phyloP scores from a whole-genome alignment of 1,139 yeast genomes.

The Protomyces inouyei region DNA sequence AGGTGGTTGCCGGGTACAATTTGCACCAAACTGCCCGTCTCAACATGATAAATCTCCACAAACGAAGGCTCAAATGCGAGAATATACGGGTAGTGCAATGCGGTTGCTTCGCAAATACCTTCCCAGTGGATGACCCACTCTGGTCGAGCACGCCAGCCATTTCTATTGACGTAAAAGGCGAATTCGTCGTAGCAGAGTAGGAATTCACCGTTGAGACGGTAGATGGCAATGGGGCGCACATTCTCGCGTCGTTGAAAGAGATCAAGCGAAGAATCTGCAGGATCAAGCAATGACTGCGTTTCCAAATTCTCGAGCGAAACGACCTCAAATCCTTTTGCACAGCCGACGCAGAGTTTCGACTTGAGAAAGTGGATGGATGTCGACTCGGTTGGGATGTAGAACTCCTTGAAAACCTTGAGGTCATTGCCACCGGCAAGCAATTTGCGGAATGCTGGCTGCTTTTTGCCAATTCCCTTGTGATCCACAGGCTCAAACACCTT shows the following conservation, averaged over 20 bases:
- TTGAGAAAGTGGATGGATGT: slow-evolving; percentile 86
- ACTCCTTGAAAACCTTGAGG: slow-evolving; percentile 71
- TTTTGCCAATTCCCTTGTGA: slow-evolving; percentile 42
- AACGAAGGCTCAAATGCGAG: slow-evolving; percentile 85
- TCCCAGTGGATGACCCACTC: slow-evolving; percentile 97
- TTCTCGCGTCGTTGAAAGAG: slow-evolving; percentile 86
- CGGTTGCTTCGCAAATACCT: slow-evolving; percentile 87
- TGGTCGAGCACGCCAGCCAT: slow-evolving; percentile 94
- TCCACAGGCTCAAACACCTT: slow-evolving; percentile 82
- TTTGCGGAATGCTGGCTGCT: slow-evolving; percentile 50
- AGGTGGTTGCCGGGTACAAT: slow-evolving; percentile 95
- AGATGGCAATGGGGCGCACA: slow-evolving; percentile 85
- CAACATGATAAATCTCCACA: slow-evolving; percentile 88
- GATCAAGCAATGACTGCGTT: slow-evolving; percentile 76
- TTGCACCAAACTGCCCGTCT: slow-evolving; percentile 74
- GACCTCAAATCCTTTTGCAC: slow-evolving; percentile 93
- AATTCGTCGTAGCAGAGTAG: slow-evolving; percentile 59
- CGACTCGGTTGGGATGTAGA: slow-evolving; percentile 79
- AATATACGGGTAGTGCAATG: slow-evolving; percentile 87
- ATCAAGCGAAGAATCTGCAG: slow-evolving; percentile 93
- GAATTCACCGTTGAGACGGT: slow-evolving; percentile 82
- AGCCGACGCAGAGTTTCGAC: slow-evolving; percentile 85
- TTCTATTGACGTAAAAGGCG: slow-evolving; percentile 86
- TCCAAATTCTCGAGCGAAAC: slow-evolving; percentile 71
- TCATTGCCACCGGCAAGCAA: slow-evolving; percentile 45